phyloP scores from a whole-genome alignment of 2,329 filamentous ascomycete genomes.

The Colletotrichum australisinense region DNA sequence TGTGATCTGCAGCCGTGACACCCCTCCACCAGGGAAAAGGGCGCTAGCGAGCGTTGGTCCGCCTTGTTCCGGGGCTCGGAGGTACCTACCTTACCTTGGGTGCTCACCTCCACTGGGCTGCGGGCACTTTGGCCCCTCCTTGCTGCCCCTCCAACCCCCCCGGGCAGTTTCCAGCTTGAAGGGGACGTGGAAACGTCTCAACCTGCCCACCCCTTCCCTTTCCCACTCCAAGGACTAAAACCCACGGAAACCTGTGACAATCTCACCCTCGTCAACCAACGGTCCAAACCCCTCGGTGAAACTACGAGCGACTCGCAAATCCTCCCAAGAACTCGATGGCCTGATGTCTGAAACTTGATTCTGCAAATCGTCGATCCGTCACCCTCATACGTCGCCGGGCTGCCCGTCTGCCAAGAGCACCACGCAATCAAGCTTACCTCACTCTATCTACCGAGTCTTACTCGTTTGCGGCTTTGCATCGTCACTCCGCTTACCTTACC shows the following conservation, averaged over 20 bases:
- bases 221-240: slow-evolving; percentile 3
- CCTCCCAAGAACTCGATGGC: slow-evolving; percentile 30
- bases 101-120: no score
- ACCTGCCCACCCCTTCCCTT: slow-evolving; percentile 1
- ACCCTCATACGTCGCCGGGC: neutral
- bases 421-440: neutral
- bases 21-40: slow-evolving; percentile 20
- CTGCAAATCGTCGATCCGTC: slow-evolving; percentile 31
- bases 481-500: neutral
- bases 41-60: slow-evolving; percentile 23
- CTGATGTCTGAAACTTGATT: slow-evolving; percentile 38
- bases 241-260: slow-evolving; percentile 11
- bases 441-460: neutral
- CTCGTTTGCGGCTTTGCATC: neutral
- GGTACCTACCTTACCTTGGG: no score
- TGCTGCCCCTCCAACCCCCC: slow-evolving; percentile 4
- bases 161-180: slow-evolving; percentile 1
- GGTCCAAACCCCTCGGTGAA: slow-evolving; percentile 22
- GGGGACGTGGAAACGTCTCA: slow-evolving; percentile 32
- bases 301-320: slow-evolving; percentile 32
- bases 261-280: slow-evolving; percentile 11
- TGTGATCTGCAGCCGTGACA: slow-evolving; percentile 27
- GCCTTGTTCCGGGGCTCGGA: slow-evolving; percentile 19
- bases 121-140: neutral
- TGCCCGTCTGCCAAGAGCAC: neutral